These are phyloP conservation scores for Poteriospumella lacustris DNA, from an alignment of 108 stramenopile genomes.

Conservation along the genomic window DNA sequence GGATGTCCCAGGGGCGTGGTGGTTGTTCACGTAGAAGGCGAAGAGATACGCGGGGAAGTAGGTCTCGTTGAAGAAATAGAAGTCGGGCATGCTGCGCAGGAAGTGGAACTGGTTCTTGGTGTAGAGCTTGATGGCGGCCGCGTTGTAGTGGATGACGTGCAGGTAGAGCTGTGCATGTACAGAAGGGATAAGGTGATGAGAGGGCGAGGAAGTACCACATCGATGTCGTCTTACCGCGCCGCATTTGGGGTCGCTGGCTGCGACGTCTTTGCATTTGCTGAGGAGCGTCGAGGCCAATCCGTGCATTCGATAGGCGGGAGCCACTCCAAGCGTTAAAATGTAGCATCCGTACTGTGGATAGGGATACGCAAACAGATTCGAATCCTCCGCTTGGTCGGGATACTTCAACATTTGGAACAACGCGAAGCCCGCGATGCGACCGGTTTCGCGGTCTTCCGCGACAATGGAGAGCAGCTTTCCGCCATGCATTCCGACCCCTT, in stretches of 20 bases:
- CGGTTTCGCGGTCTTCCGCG: not conserved
- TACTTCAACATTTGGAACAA: not conserved
- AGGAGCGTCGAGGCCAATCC: not conserved
- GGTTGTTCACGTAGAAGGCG: not conserved
- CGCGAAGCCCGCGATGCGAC: not conserved
- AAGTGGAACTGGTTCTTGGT: not conserved
- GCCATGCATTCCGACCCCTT: not conserved
- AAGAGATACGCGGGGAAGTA: not conserved
- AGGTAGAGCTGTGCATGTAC: not conserved
- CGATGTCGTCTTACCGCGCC: conserved; percentile 1
- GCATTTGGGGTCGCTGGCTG: not conserved
- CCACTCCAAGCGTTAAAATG: conserved; percentile 4
- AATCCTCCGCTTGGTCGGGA: not conserved
- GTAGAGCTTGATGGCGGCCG: not conserved
- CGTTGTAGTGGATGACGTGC: conserved; percentile 5
- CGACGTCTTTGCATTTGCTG: not conserved
- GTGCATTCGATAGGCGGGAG: not conserved
- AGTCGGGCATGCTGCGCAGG: not conserved
- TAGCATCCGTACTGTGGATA: not conserved
- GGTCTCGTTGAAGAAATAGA: not conserved
- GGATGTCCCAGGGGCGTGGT: too few relatives aligned
- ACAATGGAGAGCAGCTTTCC: not conserved
- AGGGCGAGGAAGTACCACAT: not conserved
- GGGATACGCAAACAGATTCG: not conserved
- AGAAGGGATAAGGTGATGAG: not conserved